Conservation (phyloP, 306 rosid genomes). For the Quercus dentata region DNA sequence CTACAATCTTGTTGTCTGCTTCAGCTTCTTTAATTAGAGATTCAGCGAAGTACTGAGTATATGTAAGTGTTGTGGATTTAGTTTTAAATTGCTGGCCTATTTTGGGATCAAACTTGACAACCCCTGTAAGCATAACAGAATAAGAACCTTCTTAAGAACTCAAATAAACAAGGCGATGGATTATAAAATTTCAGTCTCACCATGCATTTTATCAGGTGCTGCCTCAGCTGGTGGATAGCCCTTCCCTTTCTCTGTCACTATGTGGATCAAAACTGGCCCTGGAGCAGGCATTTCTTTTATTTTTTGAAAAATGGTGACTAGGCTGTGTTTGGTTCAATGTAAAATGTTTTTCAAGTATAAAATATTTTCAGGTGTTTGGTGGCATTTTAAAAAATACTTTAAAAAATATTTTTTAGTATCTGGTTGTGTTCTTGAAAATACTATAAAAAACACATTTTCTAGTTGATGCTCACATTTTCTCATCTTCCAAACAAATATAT, state of each 20-base stretch:
- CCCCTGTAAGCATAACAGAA: conserved; percentile 47
- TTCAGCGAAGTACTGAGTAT: conserved; percentile 82
- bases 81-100: conserved; percentile 77
- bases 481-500: too few species aligned
- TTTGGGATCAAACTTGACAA: conserved; percentile 77
- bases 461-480: too few species aligned
- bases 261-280: conserved; percentile 86
- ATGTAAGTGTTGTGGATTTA: conserved; percentile 64
- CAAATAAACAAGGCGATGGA: background rate
- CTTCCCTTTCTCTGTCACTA: conserved; percentile 89
- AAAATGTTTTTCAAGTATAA: too few species aligned
- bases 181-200: conserved; percentile 33
- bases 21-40: conserved; percentile 90
- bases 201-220: conserved; percentile 87
- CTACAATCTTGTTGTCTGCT: conserved; percentile 66
- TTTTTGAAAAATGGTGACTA: conserved; percentile 59
- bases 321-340: too few species aligned
- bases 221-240: conserved; percentile 92
- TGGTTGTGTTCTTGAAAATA: too few species aligned
- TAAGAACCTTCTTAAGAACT: conserved; percentile 7
- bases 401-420: too few species aligned
- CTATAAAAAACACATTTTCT: too few species aligned
- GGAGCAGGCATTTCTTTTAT: conserved; percentile 69
- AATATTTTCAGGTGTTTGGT: too few species aligned
- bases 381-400: too few species aligned